Evolutionary conservation across 75 land plant species (phyloP).

Genomic region (Cunninghamia lanceolata): DNA sequence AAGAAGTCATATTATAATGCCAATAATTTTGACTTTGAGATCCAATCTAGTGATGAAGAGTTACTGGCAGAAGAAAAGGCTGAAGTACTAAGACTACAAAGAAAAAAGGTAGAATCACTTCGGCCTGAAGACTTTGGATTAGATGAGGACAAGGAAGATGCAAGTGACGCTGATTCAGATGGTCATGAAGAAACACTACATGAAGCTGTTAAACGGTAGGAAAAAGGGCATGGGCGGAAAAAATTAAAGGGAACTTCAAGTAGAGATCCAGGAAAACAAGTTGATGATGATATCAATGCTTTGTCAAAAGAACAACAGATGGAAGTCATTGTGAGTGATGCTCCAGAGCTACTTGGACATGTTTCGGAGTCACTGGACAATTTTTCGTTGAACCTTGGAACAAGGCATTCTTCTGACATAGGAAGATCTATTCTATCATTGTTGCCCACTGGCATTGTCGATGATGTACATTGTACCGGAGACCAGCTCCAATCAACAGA

Average conservation of each 20-base stretch:
- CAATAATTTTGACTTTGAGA: slow-evolving; percentile 77
- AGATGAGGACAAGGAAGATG: too few relatives aligned
- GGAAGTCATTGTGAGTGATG: slow-evolving; percentile 81
- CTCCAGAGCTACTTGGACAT: too few relatives aligned
- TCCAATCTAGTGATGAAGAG: slow-evolving; percentile 88
- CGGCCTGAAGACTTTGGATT: slow-evolving; percentile 73
- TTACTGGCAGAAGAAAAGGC: slow-evolving; percentile 54
- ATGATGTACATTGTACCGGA: too few relatives aligned
- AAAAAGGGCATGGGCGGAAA: neutral
- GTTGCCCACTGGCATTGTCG: too few relatives aligned
- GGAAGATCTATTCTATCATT: too few relatives aligned
- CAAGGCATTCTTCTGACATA: too few relatives aligned
- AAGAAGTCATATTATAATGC: slow-evolving; percentile 63
- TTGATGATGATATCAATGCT: slow-evolving; percentile 35
- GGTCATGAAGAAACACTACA: slow-evolving; percentile 46
- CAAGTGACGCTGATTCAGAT: too few relatives aligned
- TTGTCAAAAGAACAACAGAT: slow-evolving; percentile 80
- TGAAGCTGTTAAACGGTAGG: slow-evolving; percentile 18
- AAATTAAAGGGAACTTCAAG: neutral
- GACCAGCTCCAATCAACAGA: too few relatives aligned
- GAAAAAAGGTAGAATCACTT: slow-evolving; percentile 48
- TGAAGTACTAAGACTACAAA: too few relatives aligned
- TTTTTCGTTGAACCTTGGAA: too few relatives aligned
- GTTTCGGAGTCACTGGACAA: too few relatives aligned
- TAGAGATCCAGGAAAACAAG: slow-evolving; percentile 8